These are phyloP conservation scores for Rhynchospora pubera DNA, from an alignment of 176 grass and related monocot genomes.

Conservation along the genomic window DNA sequence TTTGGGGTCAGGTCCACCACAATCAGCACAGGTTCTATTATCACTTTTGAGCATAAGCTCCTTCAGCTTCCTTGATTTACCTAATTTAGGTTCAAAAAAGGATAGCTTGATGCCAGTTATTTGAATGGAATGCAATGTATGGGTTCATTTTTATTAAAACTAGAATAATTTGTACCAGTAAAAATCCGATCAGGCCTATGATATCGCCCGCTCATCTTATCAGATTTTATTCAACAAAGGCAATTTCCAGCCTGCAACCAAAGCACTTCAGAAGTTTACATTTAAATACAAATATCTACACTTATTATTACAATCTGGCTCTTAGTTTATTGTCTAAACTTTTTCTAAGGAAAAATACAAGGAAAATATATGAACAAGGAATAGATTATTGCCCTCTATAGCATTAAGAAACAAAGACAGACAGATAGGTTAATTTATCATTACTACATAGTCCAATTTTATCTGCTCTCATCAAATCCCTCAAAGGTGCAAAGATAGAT, in stretches of 20 bases:
- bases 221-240: not conserved
- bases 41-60: conserved; percentile 86
- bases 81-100: conserved; percentile 29
- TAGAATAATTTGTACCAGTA: conserved; percentile 8
- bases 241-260: conserved; percentile 9
- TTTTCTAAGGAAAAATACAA: not conserved
- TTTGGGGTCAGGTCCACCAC: conserved; percentile 83
- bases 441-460: not conserved
- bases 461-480: not conserved
- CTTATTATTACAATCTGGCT: not conserved
- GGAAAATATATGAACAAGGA: not conserved
- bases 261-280: not conserved
- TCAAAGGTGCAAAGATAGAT: not conserved
- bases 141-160: conserved; percentile 1
- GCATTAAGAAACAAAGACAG: not conserved
- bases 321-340: not conserved
- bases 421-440: not conserved
- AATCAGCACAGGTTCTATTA: conserved; percentile 92
- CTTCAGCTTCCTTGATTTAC: conserved; percentile 85
- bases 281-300: not conserved
- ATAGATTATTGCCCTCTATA: not conserved
- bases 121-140: not conserved
- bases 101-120: not conserved
- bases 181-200: conserved; percentile 12
- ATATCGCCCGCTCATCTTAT: conserved; percentile 16